Conservation (phyloP, 306 rosid species). For the Sphenostylis stenocarpa region DNA sequence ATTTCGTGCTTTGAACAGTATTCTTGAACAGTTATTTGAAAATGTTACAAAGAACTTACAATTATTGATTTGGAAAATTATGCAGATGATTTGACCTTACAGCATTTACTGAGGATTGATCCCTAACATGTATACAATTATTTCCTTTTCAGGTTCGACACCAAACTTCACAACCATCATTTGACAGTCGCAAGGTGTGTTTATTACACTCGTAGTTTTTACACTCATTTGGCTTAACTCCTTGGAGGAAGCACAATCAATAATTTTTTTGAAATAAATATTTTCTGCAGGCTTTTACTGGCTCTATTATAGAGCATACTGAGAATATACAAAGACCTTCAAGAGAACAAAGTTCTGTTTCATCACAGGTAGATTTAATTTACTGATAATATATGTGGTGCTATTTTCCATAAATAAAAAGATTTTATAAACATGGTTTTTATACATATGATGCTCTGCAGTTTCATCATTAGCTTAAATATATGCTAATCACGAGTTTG, state of each 20-base stretch:
- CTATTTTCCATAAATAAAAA: not conserved
- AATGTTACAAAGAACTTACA: not conserved
- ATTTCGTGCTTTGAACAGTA: not conserved
- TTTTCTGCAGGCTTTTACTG: constrained; percentile 77
- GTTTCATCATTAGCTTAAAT: constrained; percentile 22
- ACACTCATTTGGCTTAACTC: not conserved
- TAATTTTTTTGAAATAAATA: not conserved
- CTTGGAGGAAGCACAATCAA: not conserved
- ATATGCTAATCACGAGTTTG: constrained; percentile 13
- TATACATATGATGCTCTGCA: not conserved
- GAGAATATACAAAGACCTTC: constrained; percentile 41
- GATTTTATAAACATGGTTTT: constrained; percentile 14
- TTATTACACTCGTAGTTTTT: not conserved
- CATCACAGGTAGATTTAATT: constrained; percentile 53
- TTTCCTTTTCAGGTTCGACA: constrained; percentile 47
- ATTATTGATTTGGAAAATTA: not conserved
- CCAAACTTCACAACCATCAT: constrained; percentile 48
- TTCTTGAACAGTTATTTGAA: not conserved
- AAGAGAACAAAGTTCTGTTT: constrained; percentile 41
- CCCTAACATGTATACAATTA: constrained; percentile 12
- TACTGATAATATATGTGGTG: not conserved
- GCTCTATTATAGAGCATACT: constrained; percentile 72
- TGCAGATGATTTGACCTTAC: not conserved
- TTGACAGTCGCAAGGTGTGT: constrained; percentile 61
- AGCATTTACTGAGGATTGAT: not conserved